Evolutionary conservation across 148 eudicot species (phyloP).

Genomic region (Polygonum maritimum): DNA sequence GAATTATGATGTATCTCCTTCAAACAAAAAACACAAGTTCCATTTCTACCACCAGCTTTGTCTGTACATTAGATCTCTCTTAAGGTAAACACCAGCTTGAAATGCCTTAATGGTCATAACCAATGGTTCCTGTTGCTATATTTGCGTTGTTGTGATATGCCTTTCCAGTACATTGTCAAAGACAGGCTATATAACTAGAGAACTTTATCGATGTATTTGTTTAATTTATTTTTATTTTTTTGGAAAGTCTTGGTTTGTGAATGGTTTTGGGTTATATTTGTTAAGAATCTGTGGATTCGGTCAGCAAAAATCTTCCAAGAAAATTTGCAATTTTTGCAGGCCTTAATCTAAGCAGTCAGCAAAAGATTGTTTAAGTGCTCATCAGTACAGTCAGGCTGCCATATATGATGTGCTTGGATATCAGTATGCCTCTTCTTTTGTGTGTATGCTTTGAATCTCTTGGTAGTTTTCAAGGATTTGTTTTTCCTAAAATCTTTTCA

Average conservation of each 20-base stretch:
- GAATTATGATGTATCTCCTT: constrained; percentile 5
- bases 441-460: not conserved
- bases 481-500: not conserved
- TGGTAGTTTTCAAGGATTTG: not conserved
- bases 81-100: not conserved
- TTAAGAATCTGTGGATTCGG: not conserved
- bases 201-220: not conserved
- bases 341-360: not conserved
- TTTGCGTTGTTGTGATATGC: constrained; percentile 5
- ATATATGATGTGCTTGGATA: not conserved
- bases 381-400: too few relatives aligned
- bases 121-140: constrained; percentile 3
- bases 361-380: too few relatives aligned
- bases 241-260: not conserved
- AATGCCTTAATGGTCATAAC: not conserved
- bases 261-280: not conserved
- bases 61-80: constrained; percentile 3
- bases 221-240: too few relatives aligned
- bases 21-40: not conserved
- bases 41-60: not conserved
- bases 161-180: not conserved
- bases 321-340: not conserved
- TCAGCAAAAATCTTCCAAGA: not conserved
- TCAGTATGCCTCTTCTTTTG: not conserved
- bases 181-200: not conserved